These are phyloP conservation scores for Eucalyptus albens DNA, from an alignment of 345 rosid species.

Conservation along the genomic window DNA sequence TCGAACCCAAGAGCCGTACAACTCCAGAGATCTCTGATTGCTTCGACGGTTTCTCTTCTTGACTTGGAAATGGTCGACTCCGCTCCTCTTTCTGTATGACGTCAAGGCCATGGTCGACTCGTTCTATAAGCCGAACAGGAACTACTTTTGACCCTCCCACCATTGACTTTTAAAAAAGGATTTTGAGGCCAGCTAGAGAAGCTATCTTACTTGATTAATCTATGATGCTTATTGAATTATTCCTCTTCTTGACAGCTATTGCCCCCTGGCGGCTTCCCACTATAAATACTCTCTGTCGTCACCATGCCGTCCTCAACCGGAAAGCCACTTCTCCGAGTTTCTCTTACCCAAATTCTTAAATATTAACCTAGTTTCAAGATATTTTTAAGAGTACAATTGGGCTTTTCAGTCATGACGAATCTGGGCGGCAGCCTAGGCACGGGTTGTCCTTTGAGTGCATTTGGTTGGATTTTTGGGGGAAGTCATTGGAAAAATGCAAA, in stretches of 20 bases:
- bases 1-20: not conserved
- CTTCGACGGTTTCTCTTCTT: not conserved
- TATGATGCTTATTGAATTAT: not conserved
- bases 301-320: not conserved
- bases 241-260: not conserved
- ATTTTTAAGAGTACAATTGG: not conserved
- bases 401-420: not conserved
- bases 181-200: not conserved
- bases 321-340: not conserved
- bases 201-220: not conserved
- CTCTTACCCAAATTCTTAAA: not conserved
- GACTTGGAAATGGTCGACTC: not conserved
- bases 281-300: not conserved
- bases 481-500: too few relatives aligned
- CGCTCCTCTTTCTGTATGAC: not conserved
- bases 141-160: not conserved
- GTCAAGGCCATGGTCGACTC: not conserved
- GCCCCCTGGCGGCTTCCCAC: not conserved
- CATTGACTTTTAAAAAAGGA: not conserved
- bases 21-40: not conserved
- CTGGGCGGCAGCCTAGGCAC: not conserved
- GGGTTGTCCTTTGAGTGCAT: not conserved
- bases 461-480: too few relatives aligned
- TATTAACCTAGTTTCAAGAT: not conserved
- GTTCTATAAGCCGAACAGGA: not conserved